Evolutionary conservation across 148 eudicot species (phyloP).

Genomic region (Simmondsia chinensis): DNA sequence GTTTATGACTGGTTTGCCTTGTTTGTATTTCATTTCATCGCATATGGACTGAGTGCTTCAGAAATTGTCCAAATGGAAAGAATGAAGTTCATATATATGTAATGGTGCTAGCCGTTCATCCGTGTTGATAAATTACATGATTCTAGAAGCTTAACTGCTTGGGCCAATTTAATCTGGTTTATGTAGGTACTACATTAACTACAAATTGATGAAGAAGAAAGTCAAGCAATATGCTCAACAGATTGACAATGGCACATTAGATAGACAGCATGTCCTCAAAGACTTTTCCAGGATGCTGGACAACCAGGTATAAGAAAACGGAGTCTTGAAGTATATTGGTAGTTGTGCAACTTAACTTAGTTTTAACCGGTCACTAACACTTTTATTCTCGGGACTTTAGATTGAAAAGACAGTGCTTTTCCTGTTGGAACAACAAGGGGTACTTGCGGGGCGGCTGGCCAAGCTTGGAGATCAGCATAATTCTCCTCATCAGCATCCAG

Average conservation of each 20-base stretch:
- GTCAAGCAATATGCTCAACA: slow-evolving; percentile 35
- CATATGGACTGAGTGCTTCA: too few species aligned
- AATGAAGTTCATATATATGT: too few species aligned
- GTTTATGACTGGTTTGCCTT: too few species aligned
- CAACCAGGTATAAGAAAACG: slow-evolving; percentile 20
- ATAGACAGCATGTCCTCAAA: slow-evolving; percentile 37
- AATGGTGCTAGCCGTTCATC: too few species aligned
- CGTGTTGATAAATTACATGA: too few species aligned
- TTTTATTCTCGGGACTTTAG: slow-evolving; percentile 18
- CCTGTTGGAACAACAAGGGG: slow-evolving; percentile 84
- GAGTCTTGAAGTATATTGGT: background rate
- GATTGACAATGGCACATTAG: slow-evolving; percentile 21
- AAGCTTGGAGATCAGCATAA: slow-evolving; percentile 56
- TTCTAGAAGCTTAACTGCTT: too few species aligned
- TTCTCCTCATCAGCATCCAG: slow-evolving; percentile 42
- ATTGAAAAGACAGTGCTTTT: slow-evolving; percentile 84
- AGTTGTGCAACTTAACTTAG: background rate
- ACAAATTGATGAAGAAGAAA: slow-evolving; percentile 46
- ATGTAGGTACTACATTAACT: slow-evolving; percentile 48
- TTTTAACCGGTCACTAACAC: background rate
- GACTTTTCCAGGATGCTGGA: slow-evolving; percentile 57
- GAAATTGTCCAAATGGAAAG: too few species aligned
- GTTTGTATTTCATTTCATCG: too few species aligned
- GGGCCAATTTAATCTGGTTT: too few species aligned
- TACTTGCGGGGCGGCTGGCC: slow-evolving; percentile 57